phyloP scores from a whole-genome alignment of 768 basidiomycete genomes.

The Suillus plorans region DNA sequence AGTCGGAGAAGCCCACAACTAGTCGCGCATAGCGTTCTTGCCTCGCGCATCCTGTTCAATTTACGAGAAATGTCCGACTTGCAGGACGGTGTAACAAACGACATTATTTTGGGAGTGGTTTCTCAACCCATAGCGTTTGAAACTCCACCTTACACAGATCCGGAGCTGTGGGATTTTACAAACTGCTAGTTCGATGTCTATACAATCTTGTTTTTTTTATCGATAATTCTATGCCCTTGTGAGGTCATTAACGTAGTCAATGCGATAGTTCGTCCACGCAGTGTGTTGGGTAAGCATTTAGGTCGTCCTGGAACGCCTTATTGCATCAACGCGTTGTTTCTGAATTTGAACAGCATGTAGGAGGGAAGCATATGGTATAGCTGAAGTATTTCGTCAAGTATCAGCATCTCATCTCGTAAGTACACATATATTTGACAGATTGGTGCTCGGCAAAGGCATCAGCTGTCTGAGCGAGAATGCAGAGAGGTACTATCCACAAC shows the following conservation, averaged over 20 bases:
- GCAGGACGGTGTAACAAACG: not conserved
- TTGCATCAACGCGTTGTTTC: not conserved
- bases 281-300: not conserved
- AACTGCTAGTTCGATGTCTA: not conserved
- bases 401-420: not conserved
- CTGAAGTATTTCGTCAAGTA: not conserved
- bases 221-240: not conserved
- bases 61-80: not conserved
- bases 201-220: not conserved
- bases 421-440: not conserved
- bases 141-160: not conserved
- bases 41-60: constrained; percentile 1
- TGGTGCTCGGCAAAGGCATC: not conserved
- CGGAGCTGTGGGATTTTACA: not conserved
- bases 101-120: not conserved
- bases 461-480: not conserved
- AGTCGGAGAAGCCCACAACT: not conserved
- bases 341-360: not conserved
- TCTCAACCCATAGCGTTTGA: not conserved
- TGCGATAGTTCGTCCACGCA: not conserved
- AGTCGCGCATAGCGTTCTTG: not conserved
- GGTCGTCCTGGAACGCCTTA: not conserved
- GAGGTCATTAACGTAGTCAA: not conserved
- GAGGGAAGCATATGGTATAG: not conserved
- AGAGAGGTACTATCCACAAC: not conserved